A percentile compares a stretch with the other conserved stretches of the same genome.
Conservation (phyloP, 2,329 filamentous ascomycete species). For the Tolypocladium endophyticum region DNA sequence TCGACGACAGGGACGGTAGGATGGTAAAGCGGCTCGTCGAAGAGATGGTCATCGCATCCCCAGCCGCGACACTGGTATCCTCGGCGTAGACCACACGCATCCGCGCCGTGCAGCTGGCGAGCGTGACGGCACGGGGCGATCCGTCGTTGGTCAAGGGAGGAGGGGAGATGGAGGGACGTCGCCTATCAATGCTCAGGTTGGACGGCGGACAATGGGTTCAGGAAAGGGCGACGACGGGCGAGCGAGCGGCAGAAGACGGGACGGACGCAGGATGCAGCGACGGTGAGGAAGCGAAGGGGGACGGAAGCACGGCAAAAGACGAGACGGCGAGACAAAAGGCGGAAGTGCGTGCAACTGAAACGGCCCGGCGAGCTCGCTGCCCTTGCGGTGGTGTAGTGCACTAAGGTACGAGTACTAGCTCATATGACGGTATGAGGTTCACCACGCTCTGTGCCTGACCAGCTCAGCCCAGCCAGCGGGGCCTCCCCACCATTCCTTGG, state of each 20-base stretch:
- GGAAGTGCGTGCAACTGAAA: neutral
- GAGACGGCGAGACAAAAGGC: neutral
- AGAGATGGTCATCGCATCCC: slow-evolving; percentile 9
- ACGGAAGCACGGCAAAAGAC: neutral
- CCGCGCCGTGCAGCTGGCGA: neutral
- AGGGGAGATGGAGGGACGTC: neutral
- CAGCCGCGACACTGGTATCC: slow-evolving; percentile 4
- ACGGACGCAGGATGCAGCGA: neutral
- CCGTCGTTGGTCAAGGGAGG: neutral
- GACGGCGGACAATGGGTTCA: neutral
- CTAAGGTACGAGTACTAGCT: too few species aligned
- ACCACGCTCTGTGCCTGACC: neutral
- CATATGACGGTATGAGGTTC: neutral
- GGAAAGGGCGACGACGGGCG: neutral
- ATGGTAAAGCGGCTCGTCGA: slow-evolving; percentile 2
- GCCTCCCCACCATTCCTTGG: neutral
- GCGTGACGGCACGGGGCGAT: neutral
- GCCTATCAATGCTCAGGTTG: neutral
- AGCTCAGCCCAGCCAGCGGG: neutral
- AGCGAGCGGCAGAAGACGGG: neutral
- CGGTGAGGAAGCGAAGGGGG: neutral
- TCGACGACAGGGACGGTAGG: neutral
- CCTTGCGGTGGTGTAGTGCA: neutral
- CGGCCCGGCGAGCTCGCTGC: neutral
- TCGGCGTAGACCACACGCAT: slow-evolving; percentile 6